phyloP scores from a whole-genome alignment of 164 flowering plant species.

The Nelumbo lutea region DNA sequence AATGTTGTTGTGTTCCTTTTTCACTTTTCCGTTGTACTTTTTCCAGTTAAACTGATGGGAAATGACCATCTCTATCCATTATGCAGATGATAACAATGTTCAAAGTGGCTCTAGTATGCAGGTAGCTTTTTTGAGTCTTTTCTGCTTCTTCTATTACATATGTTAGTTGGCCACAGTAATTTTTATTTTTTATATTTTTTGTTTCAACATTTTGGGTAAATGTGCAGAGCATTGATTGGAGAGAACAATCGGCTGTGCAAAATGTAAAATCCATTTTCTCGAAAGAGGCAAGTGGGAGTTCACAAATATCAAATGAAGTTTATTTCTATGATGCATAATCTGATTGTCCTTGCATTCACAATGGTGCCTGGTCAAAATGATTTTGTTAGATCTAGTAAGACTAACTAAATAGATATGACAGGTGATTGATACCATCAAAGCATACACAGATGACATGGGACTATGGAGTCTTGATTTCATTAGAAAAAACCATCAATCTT shows the following conservation, averaged over 20 bases:
- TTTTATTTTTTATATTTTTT: neutral
- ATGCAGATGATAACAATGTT: slow-evolving; percentile 36
- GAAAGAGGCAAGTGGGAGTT: slow-evolving; percentile 55
- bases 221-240: slow-evolving; percentile 69
- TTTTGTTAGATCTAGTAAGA: neutral
- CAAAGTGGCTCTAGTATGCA: slow-evolving; percentile 28
- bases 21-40: neutral
- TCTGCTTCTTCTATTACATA: neutral
- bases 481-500: slow-evolving; percentile 51
- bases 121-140: slow-evolving; percentile 27
- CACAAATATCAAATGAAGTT: neutral
- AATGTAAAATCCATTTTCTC: slow-evolving; percentile 60
- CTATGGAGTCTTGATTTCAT: slow-evolving; percentile 76
- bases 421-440: slow-evolving; percentile 65
- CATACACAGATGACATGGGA: slow-evolving; percentile 60
- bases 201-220: neutral
- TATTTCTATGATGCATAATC: neutral
- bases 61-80: slow-evolving; percentile 2
- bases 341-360: neutral
- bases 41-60: neutral
- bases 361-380: neutral
- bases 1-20: neutral
- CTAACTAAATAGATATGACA: slow-evolving; percentile 13
- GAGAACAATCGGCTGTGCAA: slow-evolving; percentile 61
- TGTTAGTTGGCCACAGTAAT: neutral